Conservation (phyloP, 306 rosid species). For the Rubus parviflorus region DNA sequence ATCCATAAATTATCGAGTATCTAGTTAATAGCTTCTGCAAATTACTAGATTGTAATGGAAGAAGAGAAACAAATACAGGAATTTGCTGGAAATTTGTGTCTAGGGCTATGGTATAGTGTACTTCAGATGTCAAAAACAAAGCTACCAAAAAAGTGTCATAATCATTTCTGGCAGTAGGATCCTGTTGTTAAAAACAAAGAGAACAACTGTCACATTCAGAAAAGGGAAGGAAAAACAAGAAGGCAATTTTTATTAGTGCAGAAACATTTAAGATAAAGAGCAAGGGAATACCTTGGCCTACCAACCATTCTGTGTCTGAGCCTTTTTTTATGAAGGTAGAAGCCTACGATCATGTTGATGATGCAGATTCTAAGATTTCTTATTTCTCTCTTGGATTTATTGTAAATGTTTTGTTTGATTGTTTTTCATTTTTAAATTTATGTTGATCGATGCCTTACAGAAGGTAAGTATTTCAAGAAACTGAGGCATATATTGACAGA, state of each 20-base stretch:
- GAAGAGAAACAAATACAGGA: not conserved
- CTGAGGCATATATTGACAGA: not conserved
- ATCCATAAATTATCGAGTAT: not conserved
- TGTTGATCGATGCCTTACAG: not conserved
- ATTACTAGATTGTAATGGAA: not conserved
- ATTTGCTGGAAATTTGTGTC: not conserved
- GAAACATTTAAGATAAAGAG: not conserved
- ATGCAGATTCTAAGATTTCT: constrained; percentile 5
- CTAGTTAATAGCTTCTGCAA: not conserved
- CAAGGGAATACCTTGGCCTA: not conserved
- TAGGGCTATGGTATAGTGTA: not conserved
- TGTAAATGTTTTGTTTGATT: not conserved
- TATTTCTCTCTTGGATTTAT: constrained; percentile 10
- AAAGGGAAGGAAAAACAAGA: not conserved
- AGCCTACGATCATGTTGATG: constrained; percentile 11
- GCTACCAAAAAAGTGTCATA: not conserved
- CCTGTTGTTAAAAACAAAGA: not conserved
- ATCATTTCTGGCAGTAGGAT: not conserved
- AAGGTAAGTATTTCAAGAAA: not conserved
- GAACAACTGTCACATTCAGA: not conserved
- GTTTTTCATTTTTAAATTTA: not conserved
- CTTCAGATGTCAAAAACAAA: not conserved
- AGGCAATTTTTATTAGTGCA: not conserved
- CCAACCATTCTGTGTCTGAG: not conserved
- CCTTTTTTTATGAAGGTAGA: not conserved